These are phyloP conservation scores for Syzygium syzygioides DNA, from an alignment of 441 rosid species.

Conservation along the genomic window DNA sequence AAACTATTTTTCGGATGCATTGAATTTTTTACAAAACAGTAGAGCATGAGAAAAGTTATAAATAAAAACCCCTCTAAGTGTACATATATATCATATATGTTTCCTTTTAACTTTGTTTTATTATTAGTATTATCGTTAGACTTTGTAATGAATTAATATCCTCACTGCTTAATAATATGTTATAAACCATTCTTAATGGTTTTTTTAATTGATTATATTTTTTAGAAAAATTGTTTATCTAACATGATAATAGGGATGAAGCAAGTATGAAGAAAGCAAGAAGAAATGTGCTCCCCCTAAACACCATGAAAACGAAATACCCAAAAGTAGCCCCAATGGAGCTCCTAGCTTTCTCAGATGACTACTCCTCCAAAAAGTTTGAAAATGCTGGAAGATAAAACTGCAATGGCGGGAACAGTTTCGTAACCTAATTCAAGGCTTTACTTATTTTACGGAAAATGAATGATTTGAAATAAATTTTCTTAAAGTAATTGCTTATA, in stretches of 20 bases:
- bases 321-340: not conserved
- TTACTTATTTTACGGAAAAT: no score
- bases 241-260: not conserved
- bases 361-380: not conserved
- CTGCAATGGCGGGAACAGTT: not conserved
- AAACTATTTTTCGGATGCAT: not conserved
- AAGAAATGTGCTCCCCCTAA: not conserved
- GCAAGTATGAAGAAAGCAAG: not conserved
- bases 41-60: not conserved
- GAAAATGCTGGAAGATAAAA: not conserved
- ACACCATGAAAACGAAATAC: not conserved
- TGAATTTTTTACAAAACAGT: not conserved
- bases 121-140: not conserved
- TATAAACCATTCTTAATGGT: not conserved
- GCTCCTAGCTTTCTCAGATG: not conserved
- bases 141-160: not conserved
- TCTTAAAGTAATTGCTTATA: no score
- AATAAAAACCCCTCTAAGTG: not conserved
- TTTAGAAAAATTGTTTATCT: not conserved
- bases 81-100: not conserved
- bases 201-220: not conserved
- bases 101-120: not conserved
- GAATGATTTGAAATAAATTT: no score
- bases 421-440: no score
- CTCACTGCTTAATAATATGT: not conserved